phyloP scores from a whole-genome alignment of 352 stramenopile species.

The Phytophthora sojae region DNA sequence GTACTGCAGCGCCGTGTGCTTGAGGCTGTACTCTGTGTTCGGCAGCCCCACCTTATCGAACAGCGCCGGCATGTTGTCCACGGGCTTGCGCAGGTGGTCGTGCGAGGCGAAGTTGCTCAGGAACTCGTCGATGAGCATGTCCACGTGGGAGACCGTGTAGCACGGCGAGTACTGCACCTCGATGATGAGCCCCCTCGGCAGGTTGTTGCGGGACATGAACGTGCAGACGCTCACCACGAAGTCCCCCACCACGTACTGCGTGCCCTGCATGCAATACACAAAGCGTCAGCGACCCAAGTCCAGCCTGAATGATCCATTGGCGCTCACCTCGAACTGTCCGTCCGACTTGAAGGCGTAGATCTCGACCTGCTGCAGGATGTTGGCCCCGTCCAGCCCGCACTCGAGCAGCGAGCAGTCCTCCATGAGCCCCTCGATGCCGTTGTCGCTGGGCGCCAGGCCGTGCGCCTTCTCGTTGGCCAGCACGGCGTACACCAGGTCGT shows the following conservation, averaged over 20 bases:
- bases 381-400: conserved; percentile 84
- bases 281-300: conserved; percentile 2
- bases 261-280: conserved; percentile 47
- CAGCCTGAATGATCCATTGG: too few relatives aligned
- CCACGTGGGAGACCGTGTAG: conserved; percentile 76
- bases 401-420: conserved; percentile 86
- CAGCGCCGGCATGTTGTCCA: conserved; percentile 66
- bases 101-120: conserved; percentile 71
- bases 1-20: conserved; percentile 90
- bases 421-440: conserved; percentile 72
- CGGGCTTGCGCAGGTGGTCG: conserved; percentile 76
- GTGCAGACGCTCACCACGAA: conserved; percentile 89
- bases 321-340: conserved; percentile 80
- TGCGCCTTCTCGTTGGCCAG: conserved; percentile 84
- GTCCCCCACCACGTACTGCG: conserved; percentile 84
- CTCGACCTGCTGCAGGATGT: conserved; percentile 89
- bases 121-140: conserved; percentile 89
- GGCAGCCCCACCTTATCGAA: conserved; percentile 85
- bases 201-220: conserved; percentile 89
- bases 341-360: conserved; percentile 92
- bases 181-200: conserved; percentile 79
- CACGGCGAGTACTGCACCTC: conserved; percentile 89
- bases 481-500: conserved; percentile 87
- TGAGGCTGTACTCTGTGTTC: conserved; percentile 81
- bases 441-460: conserved; percentile 62